phyloP scores from a whole-genome alignment of 352 stramenopile genomes.

The Blastocystis sp. region DNA sequence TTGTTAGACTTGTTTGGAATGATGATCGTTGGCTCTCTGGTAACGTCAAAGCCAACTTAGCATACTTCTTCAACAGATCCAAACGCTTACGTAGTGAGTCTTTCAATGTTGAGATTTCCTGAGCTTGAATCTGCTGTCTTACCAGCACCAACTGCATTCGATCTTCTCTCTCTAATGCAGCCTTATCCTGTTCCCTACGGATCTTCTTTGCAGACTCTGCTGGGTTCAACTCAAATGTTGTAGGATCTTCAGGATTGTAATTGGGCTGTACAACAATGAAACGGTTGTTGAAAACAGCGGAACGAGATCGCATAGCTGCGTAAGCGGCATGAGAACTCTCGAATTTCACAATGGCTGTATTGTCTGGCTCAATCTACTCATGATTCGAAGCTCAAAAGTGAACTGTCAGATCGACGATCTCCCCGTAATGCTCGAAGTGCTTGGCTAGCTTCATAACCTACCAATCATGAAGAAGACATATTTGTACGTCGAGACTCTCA shows the following conservation, averaged over 20 bases:
- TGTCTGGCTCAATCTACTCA: background rate
- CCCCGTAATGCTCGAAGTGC: slow-evolving; percentile 52
- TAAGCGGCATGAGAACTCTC: background rate
- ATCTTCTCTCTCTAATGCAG: background rate
- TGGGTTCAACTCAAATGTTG: slow-evolving; percentile 16
- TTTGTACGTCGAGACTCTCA: background rate
- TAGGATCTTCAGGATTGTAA: slow-evolving; percentile 28
- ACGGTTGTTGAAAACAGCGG: slow-evolving; percentile 40
- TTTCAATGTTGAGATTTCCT: slow-evolving; percentile 18
- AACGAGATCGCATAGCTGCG: slow-evolving; percentile 26
- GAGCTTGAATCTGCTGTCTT: background rate
- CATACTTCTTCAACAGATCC: slow-evolving; percentile 34
- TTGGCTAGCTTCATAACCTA: slow-evolving; percentile 28
- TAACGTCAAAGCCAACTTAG: background rate
- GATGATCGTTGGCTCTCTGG: background rate
- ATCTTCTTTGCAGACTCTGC: background rate
- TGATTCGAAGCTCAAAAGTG: too few relatives aligned
- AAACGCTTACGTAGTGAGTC: background rate
- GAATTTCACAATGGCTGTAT: slow-evolving; percentile 25
- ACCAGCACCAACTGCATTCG: background rate
- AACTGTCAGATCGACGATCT: slow-evolving; percentile 26
- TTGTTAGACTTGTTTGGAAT: background rate
- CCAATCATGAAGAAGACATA: background rate
- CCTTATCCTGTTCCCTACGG: background rate
- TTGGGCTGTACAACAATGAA: slow-evolving; percentile 24